Percentiles rank a stretch among this genome's conserved stretches.
These are phyloP conservation scores for Coemansia sp. DNA, from an alignment of 192 early-diverging fungal species.

Conservation along the genomic window DNA sequence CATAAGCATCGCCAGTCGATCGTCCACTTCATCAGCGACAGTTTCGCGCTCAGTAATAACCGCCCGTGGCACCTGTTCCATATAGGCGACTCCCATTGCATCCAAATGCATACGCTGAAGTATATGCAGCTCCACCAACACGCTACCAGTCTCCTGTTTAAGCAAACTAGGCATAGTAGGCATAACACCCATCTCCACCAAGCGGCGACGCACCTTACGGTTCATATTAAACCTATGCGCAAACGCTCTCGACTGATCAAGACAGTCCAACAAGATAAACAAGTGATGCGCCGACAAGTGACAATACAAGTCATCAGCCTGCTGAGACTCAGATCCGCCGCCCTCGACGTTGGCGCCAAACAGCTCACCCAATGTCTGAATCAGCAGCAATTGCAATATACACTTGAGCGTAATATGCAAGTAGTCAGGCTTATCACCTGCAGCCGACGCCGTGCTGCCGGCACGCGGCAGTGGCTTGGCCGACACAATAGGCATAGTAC, in stretches of 20 bases:
- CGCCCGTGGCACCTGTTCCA: background rate
- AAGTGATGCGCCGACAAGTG: slow-evolving; percentile 62
- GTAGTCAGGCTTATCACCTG: slow-evolving; percentile 68
- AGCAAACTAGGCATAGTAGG: slow-evolving; percentile 88
- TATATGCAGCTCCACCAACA: slow-evolving; percentile 68
- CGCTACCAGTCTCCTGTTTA: slow-evolving; percentile 84
- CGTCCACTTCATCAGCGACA: slow-evolving; percentile 63
- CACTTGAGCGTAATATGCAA: slow-evolving; percentile 88
- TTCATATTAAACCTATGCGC: slow-evolving; percentile 82
- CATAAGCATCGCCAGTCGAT: slow-evolving; percentile 62
- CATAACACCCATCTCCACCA: slow-evolving; percentile 84
- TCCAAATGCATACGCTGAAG: slow-evolving; percentile 76
- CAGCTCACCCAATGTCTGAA: slow-evolving; percentile 88
- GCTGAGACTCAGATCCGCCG: slow-evolving; percentile 52
- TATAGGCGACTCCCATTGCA: slow-evolving; percentile 20
- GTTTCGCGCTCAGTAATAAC: slow-evolving; percentile 51
- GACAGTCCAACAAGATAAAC: slow-evolving; percentile 77
- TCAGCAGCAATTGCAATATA: slow-evolving; percentile 83
- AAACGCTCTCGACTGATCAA: slow-evolving; percentile 79
- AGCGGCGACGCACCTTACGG: slow-evolving; percentile 74
- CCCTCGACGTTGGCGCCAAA: slow-evolving; percentile 59
- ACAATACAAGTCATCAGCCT: slow-evolving; percentile 25
- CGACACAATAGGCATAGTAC: background rate
- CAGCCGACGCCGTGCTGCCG: slow-evolving; percentile 7
- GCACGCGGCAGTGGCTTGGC: slow-evolving; percentile 18